These are phyloP conservation scores for Gossypium schwendimanii DNA, from an alignment of 441 rosid species.

Conservation along the genomic window DNA sequence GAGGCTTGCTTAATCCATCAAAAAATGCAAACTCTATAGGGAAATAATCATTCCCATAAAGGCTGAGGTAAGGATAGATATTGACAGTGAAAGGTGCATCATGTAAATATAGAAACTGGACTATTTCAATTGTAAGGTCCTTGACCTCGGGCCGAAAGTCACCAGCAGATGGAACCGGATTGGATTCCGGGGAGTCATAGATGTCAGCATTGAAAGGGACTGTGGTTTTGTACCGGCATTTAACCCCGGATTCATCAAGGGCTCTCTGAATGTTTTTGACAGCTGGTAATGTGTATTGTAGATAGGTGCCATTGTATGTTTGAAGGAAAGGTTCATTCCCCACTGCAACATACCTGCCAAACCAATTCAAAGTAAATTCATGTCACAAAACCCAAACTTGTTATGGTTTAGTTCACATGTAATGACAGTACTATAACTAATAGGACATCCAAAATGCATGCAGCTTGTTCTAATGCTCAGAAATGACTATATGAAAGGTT, in stretches of 20 bases:
- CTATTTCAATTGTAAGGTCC: conserved; percentile 24
- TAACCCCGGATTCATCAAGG: conserved; percentile 21
- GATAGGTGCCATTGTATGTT: conserved; percentile 29
- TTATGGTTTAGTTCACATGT: background rate
- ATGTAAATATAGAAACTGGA: conserved; percentile 31
- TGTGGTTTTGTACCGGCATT: conserved; percentile 26
- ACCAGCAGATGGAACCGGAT: conserved; percentile 37
- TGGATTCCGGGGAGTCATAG: conserved; percentile 29
- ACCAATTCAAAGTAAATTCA: background rate
- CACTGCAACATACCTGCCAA: conserved; percentile 38
- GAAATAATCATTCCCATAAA: conserved; percentile 27
- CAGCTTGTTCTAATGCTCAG: background rate
- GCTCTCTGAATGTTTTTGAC: conserved; percentile 32
- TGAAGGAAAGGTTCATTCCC: conserved; percentile 43
- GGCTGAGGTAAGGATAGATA: conserved; percentile 45
- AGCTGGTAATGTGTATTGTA: conserved; percentile 29
- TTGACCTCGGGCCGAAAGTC: conserved; percentile 30
- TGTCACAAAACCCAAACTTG: background rate
- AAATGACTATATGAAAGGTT: conserved; percentile 1
- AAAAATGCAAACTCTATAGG: conserved; percentile 42
- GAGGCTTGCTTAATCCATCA: conserved; percentile 24
- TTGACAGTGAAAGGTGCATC: conserved; percentile 36
- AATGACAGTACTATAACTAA: background rate
- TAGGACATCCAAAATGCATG: background rate
- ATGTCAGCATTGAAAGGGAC: conserved; percentile 42